phyloP scores from a whole-genome alignment of 306 rosid genomes.

The Sophora flavescens region DNA sequence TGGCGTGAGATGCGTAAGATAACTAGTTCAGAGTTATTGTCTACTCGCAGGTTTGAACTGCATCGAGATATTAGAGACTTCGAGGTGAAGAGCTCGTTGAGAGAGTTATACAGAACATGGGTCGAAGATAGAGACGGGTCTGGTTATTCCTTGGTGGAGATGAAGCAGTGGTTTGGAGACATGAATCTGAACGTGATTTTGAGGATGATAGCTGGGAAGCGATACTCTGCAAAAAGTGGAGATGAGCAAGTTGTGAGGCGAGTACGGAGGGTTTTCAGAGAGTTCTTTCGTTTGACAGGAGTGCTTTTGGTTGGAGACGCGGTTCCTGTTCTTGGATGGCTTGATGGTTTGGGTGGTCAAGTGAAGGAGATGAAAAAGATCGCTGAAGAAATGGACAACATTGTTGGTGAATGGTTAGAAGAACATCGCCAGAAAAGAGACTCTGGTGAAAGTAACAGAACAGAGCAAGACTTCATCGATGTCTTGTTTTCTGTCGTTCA shows the following conservation, averaged over 20 bases:
- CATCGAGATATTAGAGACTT: conserved; percentile 42
- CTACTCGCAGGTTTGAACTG: conserved; percentile 47
- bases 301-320: conserved; percentile 45
- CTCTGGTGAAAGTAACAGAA: background rate
- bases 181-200: conserved; percentile 55
- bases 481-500: conserved; percentile 39
- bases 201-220: conserved; percentile 55
- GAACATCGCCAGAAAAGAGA: conserved; percentile 50
- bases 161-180: conserved; percentile 56
- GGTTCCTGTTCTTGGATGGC: conserved; percentile 51
- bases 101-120: conserved; percentile 39
- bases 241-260: conserved; percentile 32
- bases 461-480: conserved; percentile 57
- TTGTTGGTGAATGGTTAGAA: conserved; percentile 46
- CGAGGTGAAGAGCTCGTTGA: conserved; percentile 41
- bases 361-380: conserved; percentile 45
- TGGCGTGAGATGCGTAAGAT: conserved; percentile 65
- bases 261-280: conserved; percentile 27
- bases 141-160: conserved; percentile 36
- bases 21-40: conserved; percentile 48
- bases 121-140: background rate
- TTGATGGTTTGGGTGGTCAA: conserved; percentile 64
- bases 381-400: conserved; percentile 42
- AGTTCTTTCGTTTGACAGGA: conserved; percentile 41
- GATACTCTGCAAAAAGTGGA: background rate